These are phyloP conservation scores for Mallotus nudiflorus DNA, from an alignment of 345 rosid species.

Conservation along the genomic window DNA sequence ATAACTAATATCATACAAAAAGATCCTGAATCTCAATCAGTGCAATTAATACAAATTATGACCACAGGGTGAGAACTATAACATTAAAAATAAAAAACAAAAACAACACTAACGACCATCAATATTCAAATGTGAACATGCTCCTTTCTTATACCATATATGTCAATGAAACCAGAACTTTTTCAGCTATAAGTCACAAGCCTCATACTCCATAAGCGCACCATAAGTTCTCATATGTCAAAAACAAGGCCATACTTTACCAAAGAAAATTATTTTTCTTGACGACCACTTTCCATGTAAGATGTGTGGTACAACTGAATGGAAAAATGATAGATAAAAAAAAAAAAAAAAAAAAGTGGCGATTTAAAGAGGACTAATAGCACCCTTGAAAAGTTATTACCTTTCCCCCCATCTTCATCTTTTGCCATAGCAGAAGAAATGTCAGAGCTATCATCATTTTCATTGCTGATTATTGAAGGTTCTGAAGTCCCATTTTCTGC, in stretches of 20 bases:
- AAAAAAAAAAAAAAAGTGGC: not conserved
- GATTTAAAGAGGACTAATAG: not conserved
- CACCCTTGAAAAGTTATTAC: constrained; percentile 22
- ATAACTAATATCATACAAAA: not conserved
- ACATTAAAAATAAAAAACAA: not conserved
- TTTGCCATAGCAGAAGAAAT: constrained; percentile 25
- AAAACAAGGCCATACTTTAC: not conserved
- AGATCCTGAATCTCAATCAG: not conserved
- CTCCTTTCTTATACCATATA: not conserved
- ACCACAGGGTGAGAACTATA: not conserved
- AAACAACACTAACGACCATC: not conserved
- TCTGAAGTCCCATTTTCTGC: constrained; percentile 37
- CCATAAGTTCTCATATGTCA: not conserved
- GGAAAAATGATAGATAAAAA: not conserved
- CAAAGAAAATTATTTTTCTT: not conserved
- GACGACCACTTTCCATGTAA: not conserved
- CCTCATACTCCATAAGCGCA: not conserved
- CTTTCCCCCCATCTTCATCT: constrained; percentile 56
- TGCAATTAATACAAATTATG: not conserved
- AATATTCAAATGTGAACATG: not conserved
- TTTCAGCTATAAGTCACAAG: too few species aligned
- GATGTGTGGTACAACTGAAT: not conserved
- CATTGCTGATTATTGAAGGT: constrained; percentile 34
- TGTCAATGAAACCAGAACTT: not conserved
- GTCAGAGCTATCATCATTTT: constrained; percentile 30